Evolutionary conservation across 176 grass and related monocot species (phyloP).

Genomic region (Chrysopogon serrulatus): DNA sequence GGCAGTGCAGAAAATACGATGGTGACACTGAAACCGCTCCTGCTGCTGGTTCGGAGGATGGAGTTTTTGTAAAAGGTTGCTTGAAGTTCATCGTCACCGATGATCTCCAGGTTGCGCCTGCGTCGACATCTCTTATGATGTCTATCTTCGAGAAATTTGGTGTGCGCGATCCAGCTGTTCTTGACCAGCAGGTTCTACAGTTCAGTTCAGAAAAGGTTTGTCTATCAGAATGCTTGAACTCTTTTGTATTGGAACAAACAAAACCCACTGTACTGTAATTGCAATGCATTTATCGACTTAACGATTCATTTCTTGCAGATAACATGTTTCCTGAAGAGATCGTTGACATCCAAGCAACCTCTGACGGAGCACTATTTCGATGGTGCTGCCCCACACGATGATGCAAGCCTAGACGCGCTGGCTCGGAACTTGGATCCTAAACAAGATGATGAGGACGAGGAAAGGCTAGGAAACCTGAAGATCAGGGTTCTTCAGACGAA

Average conservation of each 20-base stretch:
- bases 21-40: neutral
- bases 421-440: neutral
- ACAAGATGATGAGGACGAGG: neutral
- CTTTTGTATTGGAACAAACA: neutral
- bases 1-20: neutral
- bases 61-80: constrained; percentile 16
- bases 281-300: neutral
- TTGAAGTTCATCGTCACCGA: constrained; percentile 28
- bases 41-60: neutral
- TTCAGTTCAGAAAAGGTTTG: constrained; percentile 10
- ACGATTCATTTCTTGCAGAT: neutral
- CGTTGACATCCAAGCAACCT: neutral
- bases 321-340: constrained; percentile 3
- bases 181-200: neutral
- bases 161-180: neutral
- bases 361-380: neutral
- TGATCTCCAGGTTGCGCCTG: constrained; percentile 16
- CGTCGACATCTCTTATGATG: constrained; percentile 1
- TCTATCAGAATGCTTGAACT: neutral
- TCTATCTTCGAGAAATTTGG: neutral
- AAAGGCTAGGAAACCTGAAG: neutral
- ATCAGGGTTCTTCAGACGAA: neutral
- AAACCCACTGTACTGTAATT: neutral
- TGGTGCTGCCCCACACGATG: neutral
- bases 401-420: neutral